Percentiles rank a stretch among this genome's conserved stretches.
Evolutionary conservation across 371 early-diverging fungal genomes (phyloP).

Genomic region (Actinomortierella wolfii): DNA sequence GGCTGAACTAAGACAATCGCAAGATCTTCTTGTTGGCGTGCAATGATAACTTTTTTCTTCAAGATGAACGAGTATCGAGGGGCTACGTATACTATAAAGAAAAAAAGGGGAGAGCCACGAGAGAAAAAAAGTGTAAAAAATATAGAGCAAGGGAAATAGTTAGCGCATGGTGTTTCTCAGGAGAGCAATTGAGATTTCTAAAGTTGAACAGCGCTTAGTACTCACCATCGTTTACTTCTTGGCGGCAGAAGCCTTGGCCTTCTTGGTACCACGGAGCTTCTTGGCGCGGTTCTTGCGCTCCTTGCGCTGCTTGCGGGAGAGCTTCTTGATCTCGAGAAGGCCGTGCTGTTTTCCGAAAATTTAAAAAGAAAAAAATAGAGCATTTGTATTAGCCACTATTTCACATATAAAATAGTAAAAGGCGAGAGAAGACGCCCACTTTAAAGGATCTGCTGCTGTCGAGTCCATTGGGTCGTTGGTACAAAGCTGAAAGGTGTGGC

Average conservation of each 20-base stretch:
- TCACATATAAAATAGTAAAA: not conserved
- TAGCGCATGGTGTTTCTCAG: not conserved
- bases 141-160: not conserved
- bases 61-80: slow-evolving; percentile 8
- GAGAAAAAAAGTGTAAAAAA: not conserved
- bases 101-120: not conserved
- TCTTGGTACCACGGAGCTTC: slow-evolving; percentile 98
- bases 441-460: too few relatives aligned
- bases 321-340: slow-evolving; percentile 74
- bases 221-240: slow-evolving; percentile 53
- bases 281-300: slow-evolving; percentile 99
- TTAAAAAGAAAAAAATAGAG: not conserved
- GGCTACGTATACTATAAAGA: slow-evolving; percentile 2
- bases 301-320: slow-evolving; percentile 98
- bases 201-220: not conserved
- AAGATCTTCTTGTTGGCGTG: too few relatives aligned
- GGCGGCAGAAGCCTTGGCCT: slow-evolving; percentile 80
- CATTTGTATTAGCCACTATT: not conserved
- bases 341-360: slow-evolving; percentile 60
- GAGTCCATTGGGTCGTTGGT: too few relatives aligned
- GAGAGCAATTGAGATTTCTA: not conserved
- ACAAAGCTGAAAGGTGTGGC: too few relatives aligned
- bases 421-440: too few relatives aligned
- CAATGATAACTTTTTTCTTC: not conserved
- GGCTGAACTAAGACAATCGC: too few relatives aligned